Evolutionary conservation across 345 rosid genomes (phyloP), one percentile per base, ranked within the genome.

Genomic region (Physaria fendleri): DNA sequence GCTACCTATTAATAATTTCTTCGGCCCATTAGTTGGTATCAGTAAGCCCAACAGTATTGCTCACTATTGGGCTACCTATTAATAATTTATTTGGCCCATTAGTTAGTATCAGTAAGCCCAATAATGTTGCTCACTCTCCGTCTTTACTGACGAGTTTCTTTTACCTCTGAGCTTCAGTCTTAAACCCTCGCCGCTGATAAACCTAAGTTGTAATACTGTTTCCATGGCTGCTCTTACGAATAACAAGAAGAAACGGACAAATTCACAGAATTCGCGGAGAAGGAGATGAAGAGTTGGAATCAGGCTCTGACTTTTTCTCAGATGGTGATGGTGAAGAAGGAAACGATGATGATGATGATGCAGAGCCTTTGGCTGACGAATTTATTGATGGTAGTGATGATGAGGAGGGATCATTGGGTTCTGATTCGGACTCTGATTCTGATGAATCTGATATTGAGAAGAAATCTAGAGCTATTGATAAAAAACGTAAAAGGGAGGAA

Each of bases 381-480:
- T 59, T 59, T 34, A 40, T 68, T 1, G 61, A 21, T 42, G 72
- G 72, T 11, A 68, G 54, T 37, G 66, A 51, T 8, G 41, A 68
- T 43, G 75, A 74, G 11, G 84, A 68, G 16, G 56, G 14, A 52
- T 70, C 13, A 38, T 57, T 75, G 64, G 89, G 45, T 57, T 77
- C 68, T 13, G 81, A 40, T 45, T 64, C 65, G 1, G 77, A 38
- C 68, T 82, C 84, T 0, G 90, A 82, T 66, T 79, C 88, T 14
- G 97, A 85, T 68, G 80, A 1, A 45, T 53, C 77, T 54, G 90
- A 86, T 72, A 62, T 84, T n/a, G 91, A 76, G 82, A 64, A 52
- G 62, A 62, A 77, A 69, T 66, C 93, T 5, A 74, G 71, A 73
- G 81, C 79, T 54, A 75, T 88, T 53, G 96, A 92, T 62, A 66